Evolutionary conservation across 2,329 filamentous ascomycete species (phyloP).

Genomic region (Clonostachys chloroleuca): DNA sequence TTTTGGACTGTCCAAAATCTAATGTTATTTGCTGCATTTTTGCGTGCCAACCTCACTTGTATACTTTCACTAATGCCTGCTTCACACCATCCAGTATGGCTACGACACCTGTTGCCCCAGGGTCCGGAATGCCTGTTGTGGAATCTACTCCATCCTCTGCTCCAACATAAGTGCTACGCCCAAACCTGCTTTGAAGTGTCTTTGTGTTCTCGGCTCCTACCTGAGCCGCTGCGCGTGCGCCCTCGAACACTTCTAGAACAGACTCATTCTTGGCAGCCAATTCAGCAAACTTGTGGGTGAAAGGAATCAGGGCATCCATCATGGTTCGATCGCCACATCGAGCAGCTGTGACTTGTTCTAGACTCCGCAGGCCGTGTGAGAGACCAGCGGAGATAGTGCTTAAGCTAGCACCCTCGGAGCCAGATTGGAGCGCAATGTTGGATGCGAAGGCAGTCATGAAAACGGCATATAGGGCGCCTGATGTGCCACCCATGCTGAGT

Average conservation of each 20-base stretch:
- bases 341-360: constrained; percentile 47
- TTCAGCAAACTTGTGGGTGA: constrained; percentile 16
- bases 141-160: not conserved
- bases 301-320: constrained; percentile 1
- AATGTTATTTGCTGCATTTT: too few relatives aligned
- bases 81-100: too few relatives aligned
- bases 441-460: not conserved
- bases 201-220: not conserved
- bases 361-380: constrained; percentile 40
- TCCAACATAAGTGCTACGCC: not conserved
- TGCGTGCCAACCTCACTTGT: too few relatives aligned
- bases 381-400: not conserved
- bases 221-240: not conserved
- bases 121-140: too few relatives aligned
- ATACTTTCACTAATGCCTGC: too few relatives aligned
- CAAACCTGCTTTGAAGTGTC: constrained; percentile 24
- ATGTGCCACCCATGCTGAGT: not conserved
- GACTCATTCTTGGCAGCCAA: constrained; percentile 34
- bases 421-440: too few relatives aligned
- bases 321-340: not conserved
- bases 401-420: not conserved
- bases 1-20: too few relatives aligned
- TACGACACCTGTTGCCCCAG: too few relatives aligned
- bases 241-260: not conserved
- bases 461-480: not conserved